Evolutionary conservation across 2,329 filamentous ascomycete species (phyloP), one percentile per base, ranked within the genome.

Genomic region (Myriosclerotinia duriaeana): DNA sequence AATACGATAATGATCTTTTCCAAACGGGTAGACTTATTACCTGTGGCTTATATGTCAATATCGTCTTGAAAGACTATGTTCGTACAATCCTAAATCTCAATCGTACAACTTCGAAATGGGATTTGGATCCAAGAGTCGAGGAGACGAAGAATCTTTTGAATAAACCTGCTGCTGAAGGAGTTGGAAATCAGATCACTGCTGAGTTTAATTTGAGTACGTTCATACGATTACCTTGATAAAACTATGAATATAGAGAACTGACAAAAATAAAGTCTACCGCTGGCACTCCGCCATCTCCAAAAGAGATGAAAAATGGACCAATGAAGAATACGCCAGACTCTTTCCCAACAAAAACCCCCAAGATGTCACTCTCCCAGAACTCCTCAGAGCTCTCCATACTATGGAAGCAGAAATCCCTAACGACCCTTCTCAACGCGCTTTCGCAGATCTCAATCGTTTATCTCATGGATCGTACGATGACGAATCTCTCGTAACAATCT

Each of bases 101-200:
- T 50, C 58, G n/a, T 14, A 64, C 62, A 17, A 22, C 38, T n/a
- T 63, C 58, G 9, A 53, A 54, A 30, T 66, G 65, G 65, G 92
- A 89, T 1, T 82, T 96, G n/a, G 90, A 95, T 71, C 91, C 91
- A 0, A 84, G 91, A 20, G 83, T 38, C 17, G 15, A 86, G 90
- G 71, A 89, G 88, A 77, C 82, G 81, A 70, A 87, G 82, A 11
- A 71, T 15, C 56, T 76, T 8, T 73, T 76, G 65, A 81, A 82
- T 42, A 77, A 26, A 1, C 50, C 54, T 22, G 59, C 66, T 58
- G 54, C 66, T 2, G 65, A 62, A 14, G 92, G 90, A 42, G 85
- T 90, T 0, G 92, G 92, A 56, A 96, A 94, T 73, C 87, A 89
- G 70, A 90, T 93, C 6, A 93, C 90, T 0, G 90, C 89, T 9